phyloP scores from a whole-genome alignment of 1,284 basidiomycete species.

The Rhodofomes roseus region DNA sequence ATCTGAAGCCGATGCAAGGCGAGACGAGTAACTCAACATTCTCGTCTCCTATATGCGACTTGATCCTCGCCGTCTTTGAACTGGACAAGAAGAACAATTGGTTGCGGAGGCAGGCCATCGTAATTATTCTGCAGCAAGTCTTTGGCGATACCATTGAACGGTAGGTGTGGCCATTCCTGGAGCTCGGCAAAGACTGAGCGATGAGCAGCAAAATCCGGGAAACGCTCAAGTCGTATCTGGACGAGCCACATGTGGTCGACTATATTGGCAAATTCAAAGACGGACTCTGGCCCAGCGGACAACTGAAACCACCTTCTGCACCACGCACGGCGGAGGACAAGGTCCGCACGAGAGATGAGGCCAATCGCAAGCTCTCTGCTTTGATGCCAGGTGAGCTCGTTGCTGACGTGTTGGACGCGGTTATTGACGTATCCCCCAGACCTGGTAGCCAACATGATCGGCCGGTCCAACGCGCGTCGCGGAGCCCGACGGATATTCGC shows the following conservation, averaged over 20 bases:
- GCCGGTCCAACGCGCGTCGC: conserved; percentile 86
- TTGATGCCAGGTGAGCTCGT: conserved; percentile 75
- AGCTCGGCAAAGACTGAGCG: neutral
- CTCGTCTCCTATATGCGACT: conserved; percentile 91
- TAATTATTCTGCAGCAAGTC: conserved; percentile 94
- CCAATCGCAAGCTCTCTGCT: conserved; percentile 82
- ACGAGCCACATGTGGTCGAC: conserved; percentile 65
- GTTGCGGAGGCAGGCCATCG: conserved; percentile 93
- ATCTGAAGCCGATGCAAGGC: conserved; percentile 77
- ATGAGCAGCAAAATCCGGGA: conserved; percentile 80
- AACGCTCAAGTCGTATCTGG: conserved; percentile 57
- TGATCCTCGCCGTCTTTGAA: conserved; percentile 91
- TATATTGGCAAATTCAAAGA: conserved; percentile 69
- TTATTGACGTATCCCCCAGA: conserved; percentile 43
- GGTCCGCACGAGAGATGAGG: conserved; percentile 74
- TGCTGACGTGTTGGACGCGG: neutral
- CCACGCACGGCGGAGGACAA: conserved; percentile 83
- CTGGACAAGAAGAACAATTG: conserved; percentile 95
- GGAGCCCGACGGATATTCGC: conserved; percentile 91
- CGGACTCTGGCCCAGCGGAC: conserved; percentile 81
- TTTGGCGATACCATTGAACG: conserved; percentile 94
- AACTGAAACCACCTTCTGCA: conserved; percentile 53
- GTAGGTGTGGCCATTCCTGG: conserved; percentile 37
- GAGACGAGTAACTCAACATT: conserved; percentile 86
- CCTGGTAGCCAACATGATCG: conserved; percentile 94